Evolutionary conservation across 2,329 filamentous ascomycete genomes (phyloP).

Genomic region (Colletotrichum musicola): DNA sequence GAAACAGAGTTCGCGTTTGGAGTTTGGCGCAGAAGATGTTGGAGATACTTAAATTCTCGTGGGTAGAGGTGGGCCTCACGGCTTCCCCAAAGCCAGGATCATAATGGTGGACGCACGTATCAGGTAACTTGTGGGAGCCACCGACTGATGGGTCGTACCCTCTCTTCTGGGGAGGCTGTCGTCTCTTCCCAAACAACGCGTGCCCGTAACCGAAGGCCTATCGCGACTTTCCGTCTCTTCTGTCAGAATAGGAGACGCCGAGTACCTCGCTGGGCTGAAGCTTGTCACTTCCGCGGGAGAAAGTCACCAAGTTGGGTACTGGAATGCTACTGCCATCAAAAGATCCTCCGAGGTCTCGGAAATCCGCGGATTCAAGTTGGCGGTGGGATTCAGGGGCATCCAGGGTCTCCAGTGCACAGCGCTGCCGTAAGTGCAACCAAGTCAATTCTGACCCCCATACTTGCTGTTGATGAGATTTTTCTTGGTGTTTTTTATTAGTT

Average conservation of each 20-base stretch:
- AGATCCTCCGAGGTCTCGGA: not conserved
- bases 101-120: not conserved
- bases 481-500: no score
- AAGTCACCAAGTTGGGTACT: not conserved
- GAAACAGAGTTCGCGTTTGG: not conserved
- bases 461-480: no score
- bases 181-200: not conserved
- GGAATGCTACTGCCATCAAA: not conserved
- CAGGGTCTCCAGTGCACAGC: not conserved
- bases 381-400: not conserved
- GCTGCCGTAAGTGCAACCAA: no score
- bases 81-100: not conserved
- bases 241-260: not conserved
- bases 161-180: not conserved
- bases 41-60: not conserved
- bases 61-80: not conserved
- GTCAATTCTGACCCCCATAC: no score
- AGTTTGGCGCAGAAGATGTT: not conserved
- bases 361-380: not conserved
- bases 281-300: not conserved
- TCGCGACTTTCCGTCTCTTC: slow-evolving; percentile 1
- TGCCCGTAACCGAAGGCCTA: not conserved
- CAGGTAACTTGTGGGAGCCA: not conserved
- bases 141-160: not conserved
- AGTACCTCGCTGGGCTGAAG: slow-evolving; percentile 3